Base-by-base conservation (phyloP, 352 stramenopile genomes). In the Chrysophaeum taylorii region DNA sequence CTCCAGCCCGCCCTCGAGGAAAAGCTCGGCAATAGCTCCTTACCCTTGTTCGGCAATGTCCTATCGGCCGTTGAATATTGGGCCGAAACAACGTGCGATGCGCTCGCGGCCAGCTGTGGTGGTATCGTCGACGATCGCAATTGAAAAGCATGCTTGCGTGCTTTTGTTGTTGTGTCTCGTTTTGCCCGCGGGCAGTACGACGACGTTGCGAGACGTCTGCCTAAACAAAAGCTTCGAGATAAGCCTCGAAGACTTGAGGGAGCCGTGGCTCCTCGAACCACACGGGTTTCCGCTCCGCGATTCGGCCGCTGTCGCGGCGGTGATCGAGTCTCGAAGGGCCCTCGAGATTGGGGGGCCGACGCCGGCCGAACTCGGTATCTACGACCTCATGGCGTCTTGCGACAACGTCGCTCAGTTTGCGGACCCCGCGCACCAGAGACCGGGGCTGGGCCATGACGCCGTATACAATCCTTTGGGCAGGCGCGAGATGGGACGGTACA, bases 321-420 rank as follows among this genome's bases (percentile, higher is more conserved):
- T 57, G 18, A 16, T 45, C 33, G 57, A 16, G 5, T 31, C 33
- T 1, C 57, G 57, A 2, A 15, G 36, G 16, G 57, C 33, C 9
- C 35, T 66, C 16, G 57, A 66, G 57, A 66, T 66, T n/a, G 57
- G 57, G 12, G 57, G 57, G 12, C 57, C 57, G 57, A 37, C 57
- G 33, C 57, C 57, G 33, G 18, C 5, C 31, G 31, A 27, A 31
- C 33, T 35, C 12, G 12, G 45, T 36, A n/a, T 66, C 35, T 66
- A 66, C 36, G 31, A 4, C 33, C 57, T 66, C 31, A 2, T 66
- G 14, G 57, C 31, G 57, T 27, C 33, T 18, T 66, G 57, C 35
- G 57, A 66, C 35, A 66, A 66, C 57, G 33, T 66, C 14, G 57
- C 57, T 18, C 31, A 27, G 33, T 66, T 66, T 36, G 31, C 7